Evolutionary conservation across 345 rosid genomes (phyloP).

Genomic region (Passiflora organensis): DNA sequence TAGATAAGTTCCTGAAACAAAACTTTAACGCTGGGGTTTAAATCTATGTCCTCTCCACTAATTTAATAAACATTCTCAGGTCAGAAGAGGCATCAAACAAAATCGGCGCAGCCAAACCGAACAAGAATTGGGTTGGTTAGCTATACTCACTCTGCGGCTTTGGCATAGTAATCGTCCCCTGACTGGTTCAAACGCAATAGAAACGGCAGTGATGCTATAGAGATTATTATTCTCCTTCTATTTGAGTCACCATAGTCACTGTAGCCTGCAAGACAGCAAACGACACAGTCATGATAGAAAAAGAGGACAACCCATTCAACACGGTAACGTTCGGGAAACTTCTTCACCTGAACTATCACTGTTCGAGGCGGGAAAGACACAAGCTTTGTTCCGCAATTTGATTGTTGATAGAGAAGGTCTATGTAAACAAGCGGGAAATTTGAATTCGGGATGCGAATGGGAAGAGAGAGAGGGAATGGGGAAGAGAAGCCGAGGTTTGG

Average conservation of each 20-base stretch:
- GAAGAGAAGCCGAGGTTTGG: slow-evolving; percentile 9
- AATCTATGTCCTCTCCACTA: background rate
- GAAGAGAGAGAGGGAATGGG: slow-evolving; percentile 15
- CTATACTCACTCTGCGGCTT: slow-evolving; percentile 50
- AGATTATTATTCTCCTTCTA: slow-evolving; percentile 43
- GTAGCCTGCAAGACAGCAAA: slow-evolving; percentile 20
- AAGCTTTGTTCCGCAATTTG: slow-evolving; percentile 20
- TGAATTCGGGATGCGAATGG: slow-evolving; percentile 19
- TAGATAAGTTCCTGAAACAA: background rate
- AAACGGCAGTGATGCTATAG: slow-evolving; percentile 45
- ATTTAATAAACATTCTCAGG: background rate
- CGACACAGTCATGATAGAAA: background rate
- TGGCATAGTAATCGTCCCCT: slow-evolving; percentile 23
- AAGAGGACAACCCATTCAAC: background rate
- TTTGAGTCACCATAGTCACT: slow-evolving; percentile 14
- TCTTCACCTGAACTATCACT: background rate
- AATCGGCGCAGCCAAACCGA: background rate
- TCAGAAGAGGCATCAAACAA: background rate
- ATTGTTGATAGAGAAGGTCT: slow-evolving; percentile 19
- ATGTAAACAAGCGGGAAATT: slow-evolving; percentile 38
- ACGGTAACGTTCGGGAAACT: background rate
- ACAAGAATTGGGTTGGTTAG: background rate
- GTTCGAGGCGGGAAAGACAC: slow-evolving; percentile 13
- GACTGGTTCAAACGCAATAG: slow-evolving; percentile 29
- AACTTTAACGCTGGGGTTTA: background rate